phyloP scores from a whole-genome alignment of 1,284 basidiomycete species.

The Ceratobasidium sp. region DNA sequence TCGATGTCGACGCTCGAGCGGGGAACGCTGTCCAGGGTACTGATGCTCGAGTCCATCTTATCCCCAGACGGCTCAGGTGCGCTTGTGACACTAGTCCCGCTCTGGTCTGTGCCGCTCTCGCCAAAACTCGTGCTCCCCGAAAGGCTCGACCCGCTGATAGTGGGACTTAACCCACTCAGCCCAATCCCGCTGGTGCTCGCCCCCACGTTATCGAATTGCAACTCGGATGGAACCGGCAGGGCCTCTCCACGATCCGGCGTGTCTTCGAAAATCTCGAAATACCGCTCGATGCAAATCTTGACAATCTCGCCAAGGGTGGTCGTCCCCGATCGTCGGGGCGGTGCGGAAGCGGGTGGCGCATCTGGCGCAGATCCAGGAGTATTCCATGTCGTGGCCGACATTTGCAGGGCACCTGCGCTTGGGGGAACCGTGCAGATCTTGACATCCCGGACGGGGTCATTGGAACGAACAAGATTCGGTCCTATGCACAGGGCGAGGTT shows the following conservation, averaged over 20 bases:
- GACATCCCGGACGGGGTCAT: constrained; percentile 74
- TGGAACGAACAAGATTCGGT: constrained; percentile 78
- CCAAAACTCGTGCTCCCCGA: constrained; percentile 9
- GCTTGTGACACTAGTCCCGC: constrained; percentile 3
- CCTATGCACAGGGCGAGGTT: constrained; percentile 82
- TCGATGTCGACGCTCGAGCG: constrained; percentile 59
- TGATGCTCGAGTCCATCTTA: constrained; percentile 51
- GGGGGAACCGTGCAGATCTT: constrained; percentile 72
- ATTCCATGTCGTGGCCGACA: constrained; percentile 42
- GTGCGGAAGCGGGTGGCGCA: constrained; percentile 39
- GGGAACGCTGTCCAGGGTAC: constrained; percentile 50
- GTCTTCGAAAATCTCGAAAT: constrained; percentile 87
- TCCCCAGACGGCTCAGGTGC: constrained; percentile 2
- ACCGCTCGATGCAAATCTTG: constrained; percentile 80
- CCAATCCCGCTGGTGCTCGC: constrained; percentile 10
- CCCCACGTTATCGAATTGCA: constrained; percentile 31
- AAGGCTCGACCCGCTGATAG: constrained; percentile 27
- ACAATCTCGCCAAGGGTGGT: constrained; percentile 77
- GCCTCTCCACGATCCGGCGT: constrained; percentile 73
- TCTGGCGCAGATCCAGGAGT: constrained; percentile 22
- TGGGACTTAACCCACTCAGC: constrained; percentile 31
- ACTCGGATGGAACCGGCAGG: constrained; percentile 52
- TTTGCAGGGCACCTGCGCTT: constrained; percentile 56
- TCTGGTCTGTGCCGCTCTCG: background rate
- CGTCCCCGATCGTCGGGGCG: constrained; percentile 56